These are phyloP conservation scores for Saprolegnia parasitica DNA, from an alignment of 352 stramenopile genomes.

Conservation along the genomic window DNA sequence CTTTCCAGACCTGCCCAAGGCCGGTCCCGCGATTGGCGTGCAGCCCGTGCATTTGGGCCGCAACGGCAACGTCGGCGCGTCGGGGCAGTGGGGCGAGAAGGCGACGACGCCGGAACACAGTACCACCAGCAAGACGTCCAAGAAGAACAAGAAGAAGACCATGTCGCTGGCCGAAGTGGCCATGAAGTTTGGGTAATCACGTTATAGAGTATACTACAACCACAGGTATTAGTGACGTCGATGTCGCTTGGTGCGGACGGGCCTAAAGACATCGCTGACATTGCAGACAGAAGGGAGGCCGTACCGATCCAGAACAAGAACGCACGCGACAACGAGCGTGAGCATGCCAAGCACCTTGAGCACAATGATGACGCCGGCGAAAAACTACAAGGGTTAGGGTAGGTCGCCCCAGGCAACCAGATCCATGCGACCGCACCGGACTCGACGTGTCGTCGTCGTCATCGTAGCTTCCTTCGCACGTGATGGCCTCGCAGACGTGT, in stretches of 20 bases:
- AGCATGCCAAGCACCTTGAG: conserved; percentile 16
- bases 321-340: neutral
- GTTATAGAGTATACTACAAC: too few species aligned
- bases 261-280: neutral
- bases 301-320: conserved; percentile 20
- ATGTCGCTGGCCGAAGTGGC: conserved; percentile 76
- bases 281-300: neutral
- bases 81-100: conserved; percentile 9
- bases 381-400: neutral
- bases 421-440: neutral
- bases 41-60: conserved; percentile 40
- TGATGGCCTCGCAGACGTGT: conserved; percentile 23
- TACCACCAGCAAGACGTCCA: conserved; percentile 43
- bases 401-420: neutral
- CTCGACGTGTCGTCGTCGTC: neutral
- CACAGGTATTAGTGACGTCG: neutral
- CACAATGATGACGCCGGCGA: neutral
- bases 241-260: neutral
- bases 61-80: conserved; percentile 1
- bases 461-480: conserved; percentile 9
- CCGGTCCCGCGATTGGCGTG: conserved; percentile 50
- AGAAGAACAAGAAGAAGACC: conserved; percentile 80
- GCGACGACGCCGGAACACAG: neutral
- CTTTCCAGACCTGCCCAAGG: conserved; percentile 68
- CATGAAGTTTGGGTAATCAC: conserved; percentile 64